Conservation (phyloP, 257 asterid genomes). For the Penstemon newberryi region DNA sequence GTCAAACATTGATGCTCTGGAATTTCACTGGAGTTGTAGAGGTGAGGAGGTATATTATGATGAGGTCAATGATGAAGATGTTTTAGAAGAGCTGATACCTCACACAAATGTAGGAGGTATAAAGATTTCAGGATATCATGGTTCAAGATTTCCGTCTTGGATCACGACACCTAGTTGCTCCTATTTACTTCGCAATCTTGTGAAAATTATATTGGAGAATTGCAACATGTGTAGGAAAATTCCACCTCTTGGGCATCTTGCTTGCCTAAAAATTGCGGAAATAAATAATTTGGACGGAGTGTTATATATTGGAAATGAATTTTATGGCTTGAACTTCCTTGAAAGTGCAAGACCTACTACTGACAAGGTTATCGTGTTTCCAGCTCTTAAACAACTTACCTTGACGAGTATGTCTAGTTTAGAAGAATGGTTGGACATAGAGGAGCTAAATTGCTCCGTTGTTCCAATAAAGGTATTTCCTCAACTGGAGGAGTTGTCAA, state of each 20-base stretch:
- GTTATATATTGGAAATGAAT: slow-evolving; percentile 19
- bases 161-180: not conserved
- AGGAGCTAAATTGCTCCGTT: not conserved
- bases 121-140: slow-evolving; percentile 5
- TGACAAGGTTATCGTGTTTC: slow-evolving; percentile 3
- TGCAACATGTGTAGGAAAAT: slow-evolving; percentile 18
- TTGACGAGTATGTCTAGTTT: not conserved
- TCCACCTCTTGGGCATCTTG: slow-evolving; percentile 33
- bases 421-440: slow-evolving; percentile 18
- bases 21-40: slow-evolving; percentile 20
- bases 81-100: slow-evolving; percentile 29
- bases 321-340: slow-evolving; percentile 16
- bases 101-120: slow-evolving; percentile 24
- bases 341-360: not conserved
- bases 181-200: slow-evolving; percentile 5
- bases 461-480: slow-evolving; percentile 19
- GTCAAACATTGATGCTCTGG: slow-evolving; percentile 1
- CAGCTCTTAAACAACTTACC: slow-evolving; percentile 12
- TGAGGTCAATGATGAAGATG: slow-evolving; percentile 7
- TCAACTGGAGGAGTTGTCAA: not conserved
- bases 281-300: slow-evolving; percentile 5
- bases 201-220: slow-evolving; percentile 1
- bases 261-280: slow-evolving; percentile 3
- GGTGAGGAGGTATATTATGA: not conserved
- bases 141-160: slow-evolving; percentile 32